Evolutionary conservation across 2,329 filamentous ascomycete species (phyloP).

Genomic region (Diaporthe sp.): DNA sequence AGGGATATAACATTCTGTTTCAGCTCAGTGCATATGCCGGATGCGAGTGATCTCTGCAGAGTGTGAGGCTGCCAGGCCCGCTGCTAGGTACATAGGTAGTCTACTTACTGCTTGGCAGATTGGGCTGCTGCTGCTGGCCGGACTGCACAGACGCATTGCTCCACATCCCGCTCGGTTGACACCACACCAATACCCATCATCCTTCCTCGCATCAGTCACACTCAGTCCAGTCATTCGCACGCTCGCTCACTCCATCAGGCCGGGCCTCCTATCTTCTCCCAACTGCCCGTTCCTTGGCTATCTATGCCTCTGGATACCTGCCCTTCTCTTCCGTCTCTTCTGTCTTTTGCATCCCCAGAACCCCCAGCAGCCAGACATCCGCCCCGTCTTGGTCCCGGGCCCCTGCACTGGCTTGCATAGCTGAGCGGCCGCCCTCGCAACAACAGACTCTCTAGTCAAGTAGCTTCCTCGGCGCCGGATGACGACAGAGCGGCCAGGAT

Average conservation of each 20-base stretch:
- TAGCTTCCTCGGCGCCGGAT: constrained; percentile 38
- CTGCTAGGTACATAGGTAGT: neutral
- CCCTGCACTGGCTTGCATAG: constrained; percentile 7
- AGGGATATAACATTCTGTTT: neutral
- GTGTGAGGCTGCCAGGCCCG: constrained; percentile 6
- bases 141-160: constrained; percentile 19
- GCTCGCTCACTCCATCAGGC: constrained; percentile 18
- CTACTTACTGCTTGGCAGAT: constrained; percentile 2
- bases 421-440: constrained; percentile 17
- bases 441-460: constrained; percentile 18
- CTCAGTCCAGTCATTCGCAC: constrained; percentile 2
- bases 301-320: neutral
- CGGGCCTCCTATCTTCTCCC: constrained; percentile 19
- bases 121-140: neutral
- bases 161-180: constrained; percentile 25
- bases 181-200: constrained; percentile 25
- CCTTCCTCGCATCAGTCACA: constrained; percentile 27
- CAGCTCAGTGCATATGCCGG: neutral
- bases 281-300: constrained; percentile 18
- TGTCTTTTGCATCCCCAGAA: neutral
- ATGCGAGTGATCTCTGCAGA: neutral
- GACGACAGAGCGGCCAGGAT: constrained; percentile 42
- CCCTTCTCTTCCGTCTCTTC: neutral
- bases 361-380: neutral
- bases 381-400: neutral